phyloP scores from a whole-genome alignment of 768 basidiomycete genomes.

The Infundibulicybe gibba region DNA sequence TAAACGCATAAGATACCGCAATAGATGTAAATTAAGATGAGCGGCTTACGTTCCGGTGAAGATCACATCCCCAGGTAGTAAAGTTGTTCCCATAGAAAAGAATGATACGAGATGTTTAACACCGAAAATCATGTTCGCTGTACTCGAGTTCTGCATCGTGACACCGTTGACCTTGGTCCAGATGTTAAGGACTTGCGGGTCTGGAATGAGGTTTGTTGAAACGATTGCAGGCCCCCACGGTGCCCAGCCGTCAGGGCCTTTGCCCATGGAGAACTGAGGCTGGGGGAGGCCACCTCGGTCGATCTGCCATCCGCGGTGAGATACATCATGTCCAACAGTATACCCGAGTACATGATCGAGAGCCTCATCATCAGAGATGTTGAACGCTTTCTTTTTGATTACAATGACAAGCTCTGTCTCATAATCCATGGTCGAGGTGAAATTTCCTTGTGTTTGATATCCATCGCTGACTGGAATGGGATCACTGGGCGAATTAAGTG shows the following conservation, averaged over 20 bases:
- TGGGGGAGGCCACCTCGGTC: constrained; percentile 34
- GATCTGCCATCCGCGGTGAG: constrained; percentile 38
- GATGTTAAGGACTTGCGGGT: constrained; percentile 30
- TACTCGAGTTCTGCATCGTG: constrained; percentile 30
- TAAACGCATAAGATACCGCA: background rate
- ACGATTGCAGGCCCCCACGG: constrained; percentile 38
- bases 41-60: constrained; percentile 34
- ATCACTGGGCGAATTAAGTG: constrained; percentile 30
- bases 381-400: constrained; percentile 34
- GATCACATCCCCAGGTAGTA: constrained; percentile 36
- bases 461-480: constrained; percentile 30
- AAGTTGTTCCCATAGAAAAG: constrained; percentile 38
- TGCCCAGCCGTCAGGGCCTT: constrained; percentile 37
- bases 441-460: constrained; percentile 32
- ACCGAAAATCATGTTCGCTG: constrained; percentile 35
- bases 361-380: constrained; percentile 35
- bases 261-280: constrained; percentile 38
- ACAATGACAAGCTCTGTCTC: constrained; percentile 38
- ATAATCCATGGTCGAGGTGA: constrained; percentile 35
- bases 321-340: constrained; percentile 33
- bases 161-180: constrained; percentile 37
- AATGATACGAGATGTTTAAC: constrained; percentile 33
- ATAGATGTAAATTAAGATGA: background rate
- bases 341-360: constrained; percentile 38
- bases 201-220: constrained; percentile 27